A percentile compares a stretch with the other conserved stretches of the same genome.
Evolutionary conservation across 306 rosid genomes (phyloP).

Genomic region (apple (Malus domestica)): DNA sequence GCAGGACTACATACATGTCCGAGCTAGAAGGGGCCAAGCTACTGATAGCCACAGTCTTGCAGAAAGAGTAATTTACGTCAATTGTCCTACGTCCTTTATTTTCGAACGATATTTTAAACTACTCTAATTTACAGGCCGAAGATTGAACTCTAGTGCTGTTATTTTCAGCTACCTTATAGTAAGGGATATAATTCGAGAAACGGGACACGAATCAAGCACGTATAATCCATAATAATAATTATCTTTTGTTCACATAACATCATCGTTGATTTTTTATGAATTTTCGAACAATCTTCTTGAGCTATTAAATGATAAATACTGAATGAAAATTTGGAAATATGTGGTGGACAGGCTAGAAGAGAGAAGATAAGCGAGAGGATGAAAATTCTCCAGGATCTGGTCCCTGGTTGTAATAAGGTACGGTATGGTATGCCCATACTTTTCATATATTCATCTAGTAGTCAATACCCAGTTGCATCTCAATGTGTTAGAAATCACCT

Average conservation of each 20-base stretch:
- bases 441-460: not conserved
- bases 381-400: slow-evolving; percentile 90
- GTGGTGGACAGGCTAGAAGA: slow-evolving; percentile 75
- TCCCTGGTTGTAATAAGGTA: slow-evolving; percentile 97
- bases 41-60: slow-evolving; percentile 95
- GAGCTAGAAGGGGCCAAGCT: slow-evolving; percentile 97
- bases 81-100: not conserved
- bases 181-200: not conserved
- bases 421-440: slow-evolving; percentile 6
- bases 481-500: slow-evolving; percentile 4
- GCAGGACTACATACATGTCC: slow-evolving; percentile 84
- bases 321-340: slow-evolving; percentile 24
- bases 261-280: not conserved
- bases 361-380: slow-evolving; percentile 95
- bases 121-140: not conserved
- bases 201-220: not conserved
- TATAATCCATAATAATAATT: not conserved
- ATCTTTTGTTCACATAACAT: not conserved
- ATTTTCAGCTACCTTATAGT: not conserved
- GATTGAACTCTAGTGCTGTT: not conserved
- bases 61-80: slow-evolving; percentile 61
- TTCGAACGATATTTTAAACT: not conserved
- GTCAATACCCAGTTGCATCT: not conserved
- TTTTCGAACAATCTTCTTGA: slow-evolving; percentile 1
- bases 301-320: slow-evolving; percentile 17